Conservation (phyloP, 768 basidiomycete species). For the Saitozyma sp. region DNA sequence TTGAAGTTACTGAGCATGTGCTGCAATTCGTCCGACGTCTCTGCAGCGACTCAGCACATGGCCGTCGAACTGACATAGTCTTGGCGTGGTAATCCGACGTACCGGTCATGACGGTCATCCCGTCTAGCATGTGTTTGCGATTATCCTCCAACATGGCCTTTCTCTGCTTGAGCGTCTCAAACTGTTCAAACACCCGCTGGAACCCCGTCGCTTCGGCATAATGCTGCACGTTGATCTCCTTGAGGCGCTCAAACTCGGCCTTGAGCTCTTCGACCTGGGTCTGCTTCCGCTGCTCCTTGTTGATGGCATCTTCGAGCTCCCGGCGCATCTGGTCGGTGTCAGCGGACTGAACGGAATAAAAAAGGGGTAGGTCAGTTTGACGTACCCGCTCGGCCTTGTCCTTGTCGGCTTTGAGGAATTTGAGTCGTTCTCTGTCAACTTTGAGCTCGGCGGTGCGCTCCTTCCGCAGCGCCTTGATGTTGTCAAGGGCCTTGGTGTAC, state of each 20-base stretch:
- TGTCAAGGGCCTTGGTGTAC: constrained; percentile 94
- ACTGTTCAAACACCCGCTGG: constrained; percentile 64
- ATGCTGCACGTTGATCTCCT: constrained; percentile 59
- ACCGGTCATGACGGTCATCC: constrained; percentile 69
- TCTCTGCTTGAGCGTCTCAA: constrained; percentile 64
- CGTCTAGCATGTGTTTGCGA: constrained; percentile 64
- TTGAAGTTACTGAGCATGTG: constrained; percentile 52
- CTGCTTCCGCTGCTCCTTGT: constrained; percentile 71
- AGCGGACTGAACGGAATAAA: constrained; percentile 3
- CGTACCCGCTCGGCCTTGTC: constrained; percentile 74
- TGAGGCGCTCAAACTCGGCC: constrained; percentile 64
- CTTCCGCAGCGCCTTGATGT: constrained; percentile 85
- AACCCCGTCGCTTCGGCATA: constrained; percentile 82
- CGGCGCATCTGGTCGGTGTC: constrained; percentile 29
- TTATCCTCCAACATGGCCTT: constrained; percentile 66
- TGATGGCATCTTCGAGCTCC: constrained; percentile 64
- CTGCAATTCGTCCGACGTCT: constrained; percentile 69
- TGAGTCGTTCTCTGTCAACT: constrained; percentile 82
- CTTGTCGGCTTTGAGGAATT: constrained; percentile 76
- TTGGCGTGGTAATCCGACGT: neutral
- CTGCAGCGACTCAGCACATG: constrained; percentile 43
- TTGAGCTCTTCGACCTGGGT: constrained; percentile 71
- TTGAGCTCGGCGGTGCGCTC: constrained; percentile 88
- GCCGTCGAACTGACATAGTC: too few species aligned
- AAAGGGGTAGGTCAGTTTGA: neutral